Percentiles rank a stretch among this genome's conserved stretches.
These are phyloP conservation scores for Corchorus capsularis DNA, from an alignment of 345 rosid genomes.

Conservation along the genomic window DNA sequence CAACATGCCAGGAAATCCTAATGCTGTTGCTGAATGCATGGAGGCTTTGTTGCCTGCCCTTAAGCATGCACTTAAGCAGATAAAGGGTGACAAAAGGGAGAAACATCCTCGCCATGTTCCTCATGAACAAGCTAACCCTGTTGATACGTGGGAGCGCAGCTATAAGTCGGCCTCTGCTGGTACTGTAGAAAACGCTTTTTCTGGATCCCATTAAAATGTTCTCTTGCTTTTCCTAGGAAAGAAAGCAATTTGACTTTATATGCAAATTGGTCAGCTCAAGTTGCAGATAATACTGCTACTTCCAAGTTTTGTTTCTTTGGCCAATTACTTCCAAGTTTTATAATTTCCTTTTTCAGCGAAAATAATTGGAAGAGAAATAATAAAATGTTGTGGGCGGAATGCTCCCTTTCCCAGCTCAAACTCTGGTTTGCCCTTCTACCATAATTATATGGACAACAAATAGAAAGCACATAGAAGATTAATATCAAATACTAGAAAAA, in stretches of 20 bases:
- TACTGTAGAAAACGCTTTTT: conserved; percentile 35
- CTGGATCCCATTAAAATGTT: conserved; percentile 53
- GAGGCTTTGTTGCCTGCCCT: conserved; percentile 86
- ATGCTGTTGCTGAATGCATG: conserved; percentile 93
- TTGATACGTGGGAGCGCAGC: conserved; percentile 76
- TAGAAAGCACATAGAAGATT: too few species aligned
- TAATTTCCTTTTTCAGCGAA: background rate
- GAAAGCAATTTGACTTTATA: background rate
- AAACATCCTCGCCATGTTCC: conserved; percentile 88
- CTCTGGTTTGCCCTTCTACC: too few species aligned
- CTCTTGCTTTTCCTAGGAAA: background rate
- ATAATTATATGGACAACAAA: too few species aligned
- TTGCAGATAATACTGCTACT: background rate
- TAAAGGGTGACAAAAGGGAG: conserved; percentile 90
- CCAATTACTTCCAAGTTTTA: too few species aligned
- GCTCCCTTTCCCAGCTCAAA: too few species aligned
- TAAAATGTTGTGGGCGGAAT: too few species aligned
- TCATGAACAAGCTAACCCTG: conserved; percentile 55
- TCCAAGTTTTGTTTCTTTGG: too few species aligned
- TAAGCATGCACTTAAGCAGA: conserved; percentile 88
- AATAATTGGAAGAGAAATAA: background rate
- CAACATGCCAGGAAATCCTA: conserved; percentile 98
- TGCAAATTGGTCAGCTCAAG: background rate
- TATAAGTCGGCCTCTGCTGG: conserved; percentile 52
- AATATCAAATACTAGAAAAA: too few species aligned